These are phyloP conservation scores for Penicillium herquei DNA, from an alignment of 495 filamentous ascomycete species.

Conservation along the genomic window DNA sequence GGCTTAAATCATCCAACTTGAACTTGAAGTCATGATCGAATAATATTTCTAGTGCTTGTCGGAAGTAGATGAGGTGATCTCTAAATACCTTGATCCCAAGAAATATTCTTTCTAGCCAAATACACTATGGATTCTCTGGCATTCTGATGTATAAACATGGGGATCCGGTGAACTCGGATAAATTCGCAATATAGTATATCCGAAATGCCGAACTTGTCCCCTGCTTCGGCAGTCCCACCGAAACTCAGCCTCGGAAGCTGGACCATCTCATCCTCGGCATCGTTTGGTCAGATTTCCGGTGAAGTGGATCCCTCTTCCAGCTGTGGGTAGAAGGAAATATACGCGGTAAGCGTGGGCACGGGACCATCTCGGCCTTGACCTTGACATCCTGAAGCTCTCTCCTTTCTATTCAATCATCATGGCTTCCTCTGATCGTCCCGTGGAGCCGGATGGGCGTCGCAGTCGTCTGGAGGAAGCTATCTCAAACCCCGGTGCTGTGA, in stretches of 20 bases:
- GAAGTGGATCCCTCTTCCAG: conserved; percentile 1
- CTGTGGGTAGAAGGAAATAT: conserved; percentile 48
- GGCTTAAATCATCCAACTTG: too few relatives aligned
- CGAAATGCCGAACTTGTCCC: not conserved
- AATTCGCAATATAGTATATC: not conserved
- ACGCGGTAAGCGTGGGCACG: conserved; percentile 51
- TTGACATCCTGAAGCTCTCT: not conserved
- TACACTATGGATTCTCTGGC: too few relatives aligned
- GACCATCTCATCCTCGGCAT: not conserved
- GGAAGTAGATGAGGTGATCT: too few relatives aligned
- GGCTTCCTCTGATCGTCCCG: conserved; percentile 18
- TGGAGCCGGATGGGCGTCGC: conserved; percentile 17
- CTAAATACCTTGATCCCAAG: too few relatives aligned
- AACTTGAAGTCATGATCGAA: too few relatives aligned
- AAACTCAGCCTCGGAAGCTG: not conserved
- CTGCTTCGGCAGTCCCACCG: not conserved
- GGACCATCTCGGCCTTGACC: conserved; percentile 5
- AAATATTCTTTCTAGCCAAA: too few relatives aligned
- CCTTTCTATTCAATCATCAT: conserved; percentile 8
- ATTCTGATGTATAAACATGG: too few relatives aligned
- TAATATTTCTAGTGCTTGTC: too few relatives aligned
- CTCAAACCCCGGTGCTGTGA: conserved; percentile 76
- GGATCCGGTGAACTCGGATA: too few relatives aligned
- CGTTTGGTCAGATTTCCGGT: not conserved
- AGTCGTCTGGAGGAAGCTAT: conserved; percentile 65